phyloP scores from a whole-genome alignment of 1,284 basidiomycete species.

The Vanrija sp. region DNA sequence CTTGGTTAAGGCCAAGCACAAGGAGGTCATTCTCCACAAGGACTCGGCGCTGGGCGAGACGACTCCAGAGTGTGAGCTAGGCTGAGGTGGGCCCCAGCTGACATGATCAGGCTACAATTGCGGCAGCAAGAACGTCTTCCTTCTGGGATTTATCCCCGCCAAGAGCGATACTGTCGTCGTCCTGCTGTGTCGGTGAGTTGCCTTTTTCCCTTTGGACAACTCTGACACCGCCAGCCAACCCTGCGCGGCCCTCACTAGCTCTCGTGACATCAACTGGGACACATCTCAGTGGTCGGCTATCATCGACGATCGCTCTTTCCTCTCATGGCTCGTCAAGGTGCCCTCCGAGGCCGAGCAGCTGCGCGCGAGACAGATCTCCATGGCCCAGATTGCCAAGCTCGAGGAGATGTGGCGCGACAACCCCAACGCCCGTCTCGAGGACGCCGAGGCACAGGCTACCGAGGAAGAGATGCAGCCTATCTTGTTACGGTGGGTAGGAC shows the following conservation, averaged over 20 bases:
- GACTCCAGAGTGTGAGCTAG: constrained; percentile 75
- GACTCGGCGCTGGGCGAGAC: constrained; percentile 96
- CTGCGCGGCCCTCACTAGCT: constrained; percentile 80
- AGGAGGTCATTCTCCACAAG: constrained; percentile 93
- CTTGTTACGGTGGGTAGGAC: constrained; percentile 57
- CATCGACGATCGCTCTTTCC: constrained; percentile 95
- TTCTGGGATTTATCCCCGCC: constrained; percentile 98
- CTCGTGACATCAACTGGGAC: constrained; percentile 98
- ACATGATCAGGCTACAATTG: constrained; percentile 70
- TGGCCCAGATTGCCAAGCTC: constrained; percentile 92
- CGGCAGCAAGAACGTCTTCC: constrained; percentile 99
- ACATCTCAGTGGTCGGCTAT: constrained; percentile 95
- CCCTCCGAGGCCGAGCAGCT: constrained; percentile 93
- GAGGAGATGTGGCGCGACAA: constrained; percentile 99
- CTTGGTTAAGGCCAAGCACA: constrained; percentile 97
- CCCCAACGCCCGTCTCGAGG: constrained; percentile 86
- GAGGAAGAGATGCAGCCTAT: constrained; percentile 95
- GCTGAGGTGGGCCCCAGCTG: background rate
- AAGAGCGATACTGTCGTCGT: constrained; percentile 99
- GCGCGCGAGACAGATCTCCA: constrained; percentile 90
- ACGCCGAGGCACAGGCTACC: constrained; percentile 92
- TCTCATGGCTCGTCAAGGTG: constrained; percentile 97
- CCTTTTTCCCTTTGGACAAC: background rate
- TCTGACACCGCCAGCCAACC: constrained; percentile 65
- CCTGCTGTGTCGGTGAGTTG: constrained; percentile 81